Percentiles rank a stretch among this genome's conserved stretches.
These are phyloP conservation scores for Skeletonema costatum DNA, from an alignment of 108 stramenopile genomes.

Conservation along the genomic window DNA sequence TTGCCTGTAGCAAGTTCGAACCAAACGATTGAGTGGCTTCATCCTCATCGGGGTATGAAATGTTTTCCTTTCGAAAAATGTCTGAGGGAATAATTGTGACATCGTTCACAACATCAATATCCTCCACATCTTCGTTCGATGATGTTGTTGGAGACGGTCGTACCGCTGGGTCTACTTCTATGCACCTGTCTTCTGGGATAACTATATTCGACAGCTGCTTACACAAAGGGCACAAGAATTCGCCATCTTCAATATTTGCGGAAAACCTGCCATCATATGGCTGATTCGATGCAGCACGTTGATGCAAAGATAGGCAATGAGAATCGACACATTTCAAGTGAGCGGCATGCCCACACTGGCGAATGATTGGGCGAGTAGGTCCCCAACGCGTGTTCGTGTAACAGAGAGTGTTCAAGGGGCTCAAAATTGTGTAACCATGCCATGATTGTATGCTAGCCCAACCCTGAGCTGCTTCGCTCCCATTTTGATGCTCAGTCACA, in stretches of 20 bases:
- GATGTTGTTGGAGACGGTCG: conserved; percentile 4
- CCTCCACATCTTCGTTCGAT: conserved; percentile 32
- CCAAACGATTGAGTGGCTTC: conserved; percentile 81
- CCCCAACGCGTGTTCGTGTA: conserved; percentile 87
- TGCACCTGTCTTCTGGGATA: conserved; percentile 80
- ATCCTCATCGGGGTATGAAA: conserved; percentile 23
- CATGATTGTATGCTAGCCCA: conserved; percentile 90
- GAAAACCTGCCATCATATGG: conserved; percentile 91
- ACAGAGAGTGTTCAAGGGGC: conserved; percentile 74
- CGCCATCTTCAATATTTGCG: conserved; percentile 90
- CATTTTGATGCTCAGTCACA: conserved; percentile 33
- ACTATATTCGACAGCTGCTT: conserved; percentile 95
- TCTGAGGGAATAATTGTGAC: conserved; percentile 13
- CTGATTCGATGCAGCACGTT: conserved; percentile 77
- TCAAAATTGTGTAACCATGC: conserved; percentile 85
- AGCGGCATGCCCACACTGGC: conserved; percentile 96
- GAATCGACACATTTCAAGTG: conserved; percentile 93
- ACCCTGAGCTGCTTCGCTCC: conserved; percentile 47
- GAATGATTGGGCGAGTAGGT: conserved; percentile 81
- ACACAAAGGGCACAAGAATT: conserved; percentile 97
- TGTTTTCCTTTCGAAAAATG: conserved; percentile 11
- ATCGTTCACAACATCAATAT: conserved; percentile 34
- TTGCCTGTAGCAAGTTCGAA: conserved; percentile 65
- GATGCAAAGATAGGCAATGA: conserved; percentile 88
- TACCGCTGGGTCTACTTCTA: conserved; percentile 12